Percentiles rank a stretch among this genome's conserved stretches.
Conservation (phyloP, 2,329 filamentous ascomycete genomes). For the Talaromyces sp. region DNA sequence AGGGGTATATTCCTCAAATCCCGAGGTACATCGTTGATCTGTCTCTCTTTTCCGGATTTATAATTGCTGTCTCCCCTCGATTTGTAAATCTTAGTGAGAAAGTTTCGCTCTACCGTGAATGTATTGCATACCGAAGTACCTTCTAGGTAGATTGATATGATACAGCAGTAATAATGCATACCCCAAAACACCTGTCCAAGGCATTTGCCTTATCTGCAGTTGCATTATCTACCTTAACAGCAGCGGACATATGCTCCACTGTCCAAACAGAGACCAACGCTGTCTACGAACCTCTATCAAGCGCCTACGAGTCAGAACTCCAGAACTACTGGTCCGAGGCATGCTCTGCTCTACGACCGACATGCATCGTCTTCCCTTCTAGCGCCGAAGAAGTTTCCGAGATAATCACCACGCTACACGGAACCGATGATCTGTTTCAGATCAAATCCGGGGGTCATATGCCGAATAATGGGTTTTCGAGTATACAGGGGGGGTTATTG, state of each 20-base stretch:
- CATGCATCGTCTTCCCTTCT: constrained; percentile 46
- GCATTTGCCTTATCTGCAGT: background rate
- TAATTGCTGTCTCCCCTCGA: background rate
- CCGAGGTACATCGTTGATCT: too few species aligned
- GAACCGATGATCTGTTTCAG: constrained; percentile 49
- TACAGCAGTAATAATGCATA: background rate
- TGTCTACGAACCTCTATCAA: constrained; percentile 28
- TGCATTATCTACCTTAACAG: constrained; percentile 19
- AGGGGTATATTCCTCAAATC: background rate
- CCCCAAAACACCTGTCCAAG: background rate
- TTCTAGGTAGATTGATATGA: background rate
- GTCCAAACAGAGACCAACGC: constrained; percentile 25
- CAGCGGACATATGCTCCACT: constrained; percentile 36
- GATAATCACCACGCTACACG: constrained; percentile 48
- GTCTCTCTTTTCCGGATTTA: background rate
- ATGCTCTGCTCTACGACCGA: constrained; percentile 40
- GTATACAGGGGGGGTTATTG: constrained; percentile 41
- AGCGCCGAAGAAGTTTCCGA: constrained; percentile 49
- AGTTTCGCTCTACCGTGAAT: background rate
- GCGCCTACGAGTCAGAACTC: constrained; percentile 36
- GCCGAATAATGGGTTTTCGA: constrained; percentile 44
- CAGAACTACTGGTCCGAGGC: constrained; percentile 45
- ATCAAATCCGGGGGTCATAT: constrained; percentile 50
- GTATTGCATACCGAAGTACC: background rate
- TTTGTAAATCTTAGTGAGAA: background rate